Conservation (phyloP, 805 yeast genomes). For the Torulaspora indica region DNA sequence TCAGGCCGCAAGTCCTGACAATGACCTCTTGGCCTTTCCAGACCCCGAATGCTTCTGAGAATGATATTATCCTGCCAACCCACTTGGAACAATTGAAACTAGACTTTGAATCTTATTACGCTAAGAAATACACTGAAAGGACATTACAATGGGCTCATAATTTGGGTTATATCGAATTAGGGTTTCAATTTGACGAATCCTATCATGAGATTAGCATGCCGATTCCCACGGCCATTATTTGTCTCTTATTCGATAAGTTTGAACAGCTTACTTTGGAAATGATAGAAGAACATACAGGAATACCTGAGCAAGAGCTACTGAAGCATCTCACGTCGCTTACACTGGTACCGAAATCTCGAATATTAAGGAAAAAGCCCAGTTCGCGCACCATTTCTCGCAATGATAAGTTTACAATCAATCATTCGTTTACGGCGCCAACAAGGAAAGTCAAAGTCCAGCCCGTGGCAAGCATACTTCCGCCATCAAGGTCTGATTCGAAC, state of each 20-base stretch:
- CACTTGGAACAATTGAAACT: constrained; percentile 41
- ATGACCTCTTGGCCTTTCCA: constrained; percentile 67
- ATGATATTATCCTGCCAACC: constrained; percentile 41
- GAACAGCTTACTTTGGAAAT: constrained; percentile 53
- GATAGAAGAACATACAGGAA: constrained; percentile 59
- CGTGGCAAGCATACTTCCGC: constrained; percentile 29
- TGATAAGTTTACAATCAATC: constrained; percentile 66
- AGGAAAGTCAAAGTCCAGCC: constrained; percentile 71
- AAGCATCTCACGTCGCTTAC: constrained; percentile 80
- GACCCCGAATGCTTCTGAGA: constrained; percentile 12
- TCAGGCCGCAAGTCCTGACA: constrained; percentile 53
- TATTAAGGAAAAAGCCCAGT: constrained; percentile 72
- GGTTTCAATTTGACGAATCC: constrained; percentile 60
- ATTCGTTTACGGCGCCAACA: constrained; percentile 61
- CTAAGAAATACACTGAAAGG: constrained; percentile 51
- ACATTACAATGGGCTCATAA: constrained; percentile 73
- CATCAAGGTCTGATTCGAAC: constrained; percentile 14
- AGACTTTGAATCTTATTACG: constrained; percentile 50
- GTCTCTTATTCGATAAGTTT: constrained; percentile 64
- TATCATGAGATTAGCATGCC: constrained; percentile 79
- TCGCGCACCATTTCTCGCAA: constrained; percentile 58
- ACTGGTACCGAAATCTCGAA: constrained; percentile 72
- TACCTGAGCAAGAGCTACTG: constrained; percentile 67
- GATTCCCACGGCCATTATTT: constrained; percentile 71
- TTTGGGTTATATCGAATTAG: constrained; percentile 76